Base-by-base conservation (phyloP, 2,329 filamentous ascomycete species). In the Venturia nashicola region DNA sequence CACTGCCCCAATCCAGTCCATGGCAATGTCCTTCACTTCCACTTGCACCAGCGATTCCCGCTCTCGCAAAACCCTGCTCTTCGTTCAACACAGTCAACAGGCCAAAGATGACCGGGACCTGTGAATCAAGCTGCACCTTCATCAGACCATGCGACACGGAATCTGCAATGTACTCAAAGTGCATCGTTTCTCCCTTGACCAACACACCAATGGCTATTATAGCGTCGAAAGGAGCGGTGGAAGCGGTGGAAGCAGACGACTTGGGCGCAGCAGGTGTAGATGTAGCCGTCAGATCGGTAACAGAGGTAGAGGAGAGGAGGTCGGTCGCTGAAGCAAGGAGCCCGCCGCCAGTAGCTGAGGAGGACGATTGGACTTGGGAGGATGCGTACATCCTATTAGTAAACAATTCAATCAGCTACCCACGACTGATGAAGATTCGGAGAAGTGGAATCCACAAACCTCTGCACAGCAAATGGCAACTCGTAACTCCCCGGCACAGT, bases 161-260 rank as follows among this genome's bases (percentile, higher is more conserved):
- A 68, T 97, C 94, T 51, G 92, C 84, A 71, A 99, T 99, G 79
- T 99, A 97, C 78, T 99, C 94, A 72, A 99, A 99, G 78, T 99
- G 94, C 91, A 97, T 97, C 7, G 94, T 97, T 77, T 96, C 90
- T 74, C 94, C 94, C 80, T 99, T 99, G 79, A 99, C 97, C 66
- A 99, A 84, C 64, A 96, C 92, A 64, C 94, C 94, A 69, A 99
- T 89, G 62, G 94, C 91, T 68, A 99, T 92, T 67, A 99, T 86
- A 67, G 94, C 94, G 73, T 97, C 93, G 71, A 97, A 97, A 23
- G 91, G 85, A 61, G 64, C 80, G 77, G 65, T 82, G 77, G 66
- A 79, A 71, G 69, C 64, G n/a, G 68, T 63, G 27, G 67, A 63
- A n/a, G 64, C 63, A 63, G 69, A 70, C 65, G 74, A 72, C 23